Evolutionary conservation across 2,329 filamentous ascomycete species (phyloP).

Genomic region (Cercospora berteroae): DNA sequence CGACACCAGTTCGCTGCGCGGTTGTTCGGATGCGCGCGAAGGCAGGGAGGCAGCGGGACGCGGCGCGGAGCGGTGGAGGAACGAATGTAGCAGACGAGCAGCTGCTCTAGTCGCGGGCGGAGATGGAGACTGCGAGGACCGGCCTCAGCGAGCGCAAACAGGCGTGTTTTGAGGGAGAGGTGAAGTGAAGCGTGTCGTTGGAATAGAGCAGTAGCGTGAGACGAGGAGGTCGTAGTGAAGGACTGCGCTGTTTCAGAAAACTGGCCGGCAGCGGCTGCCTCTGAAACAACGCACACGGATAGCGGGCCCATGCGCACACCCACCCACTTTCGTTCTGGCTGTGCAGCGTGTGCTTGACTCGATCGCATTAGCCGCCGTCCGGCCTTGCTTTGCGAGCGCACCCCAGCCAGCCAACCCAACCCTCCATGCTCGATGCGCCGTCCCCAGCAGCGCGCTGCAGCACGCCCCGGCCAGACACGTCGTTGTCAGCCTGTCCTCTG

Average conservation of each 20-base stretch:
- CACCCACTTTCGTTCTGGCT: not conserved
- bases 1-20: conserved; percentile 27
- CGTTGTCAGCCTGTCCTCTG: not conserved
- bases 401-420: not conserved
- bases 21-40: not conserved
- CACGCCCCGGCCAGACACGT: not conserved
- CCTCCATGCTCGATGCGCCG: not conserved
- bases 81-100: conserved; percentile 19
- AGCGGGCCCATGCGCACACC: not conserved
- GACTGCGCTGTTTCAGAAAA: conserved; percentile 9
- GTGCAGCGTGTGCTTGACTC: not conserved
- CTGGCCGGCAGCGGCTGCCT: not conserved
- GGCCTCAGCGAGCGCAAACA: conserved; percentile 24
- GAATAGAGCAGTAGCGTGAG: conserved; percentile 10
- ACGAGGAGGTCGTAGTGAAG: conserved; percentile 3
- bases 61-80: conserved; percentile 6
- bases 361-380: not conserved
- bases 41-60: not conserved
- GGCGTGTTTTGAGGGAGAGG: conserved; percentile 7
- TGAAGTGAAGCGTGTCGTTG: conserved; percentile 13
- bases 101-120: conserved; percentile 11
- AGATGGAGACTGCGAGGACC: conserved; percentile 18
- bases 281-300: conserved; percentile 1
- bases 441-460: not conserved
- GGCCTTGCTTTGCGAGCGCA: not conserved